phyloP scores from a whole-genome alignment of 2,329 filamentous ascomycete species.

The Elsinoe batatas region DNA sequence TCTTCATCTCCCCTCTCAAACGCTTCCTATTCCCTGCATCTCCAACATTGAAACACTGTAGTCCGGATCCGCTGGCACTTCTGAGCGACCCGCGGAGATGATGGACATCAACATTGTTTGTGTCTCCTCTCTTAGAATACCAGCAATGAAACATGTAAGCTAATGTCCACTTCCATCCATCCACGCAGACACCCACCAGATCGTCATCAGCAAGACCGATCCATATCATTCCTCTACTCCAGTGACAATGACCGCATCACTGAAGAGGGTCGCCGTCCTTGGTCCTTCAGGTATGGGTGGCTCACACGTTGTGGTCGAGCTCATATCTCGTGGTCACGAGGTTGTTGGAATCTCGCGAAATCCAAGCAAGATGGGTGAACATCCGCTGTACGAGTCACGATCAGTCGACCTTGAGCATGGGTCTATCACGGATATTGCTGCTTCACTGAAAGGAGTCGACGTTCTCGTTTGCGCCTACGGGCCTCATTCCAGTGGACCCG shows the following conservation, averaged over 20 bases:
- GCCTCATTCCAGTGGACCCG: conserved; percentile 20
- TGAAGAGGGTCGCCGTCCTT: conserved; percentile 24
- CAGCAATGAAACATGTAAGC: too few relatives aligned
- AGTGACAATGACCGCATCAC: background rate
- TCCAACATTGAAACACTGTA: too few relatives aligned
- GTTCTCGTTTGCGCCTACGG: conserved; percentile 28
- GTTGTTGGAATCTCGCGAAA: conserved; percentile 28
- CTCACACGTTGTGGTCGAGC: conserved; percentile 26
- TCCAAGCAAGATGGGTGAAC: conserved; percentile 25
- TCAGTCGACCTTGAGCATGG: conserved; percentile 23
- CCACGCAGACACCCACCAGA: too few relatives aligned
- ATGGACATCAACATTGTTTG: too few relatives aligned
- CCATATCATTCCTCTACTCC: background rate
- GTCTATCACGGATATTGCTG: conserved; percentile 22
- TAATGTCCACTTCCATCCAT: too few relatives aligned
- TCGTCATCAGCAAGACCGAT: background rate
- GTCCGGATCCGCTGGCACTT: too few relatives aligned
- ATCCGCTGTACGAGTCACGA: conserved; percentile 24
- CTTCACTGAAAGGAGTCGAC: conserved; percentile 23
- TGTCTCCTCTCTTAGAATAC: too few relatives aligned
- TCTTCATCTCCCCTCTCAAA: too few relatives aligned
- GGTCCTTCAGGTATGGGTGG: conserved; percentile 29
- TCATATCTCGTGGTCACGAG: conserved; percentile 27
- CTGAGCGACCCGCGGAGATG: too few relatives aligned
- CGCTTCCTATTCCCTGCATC: too few relatives aligned